Evolutionary conservation across 768 basidiomycete genomes (phyloP), one percentile per base, ranked within the genome.

Genomic region (Leccinum barrowsii): DNA sequence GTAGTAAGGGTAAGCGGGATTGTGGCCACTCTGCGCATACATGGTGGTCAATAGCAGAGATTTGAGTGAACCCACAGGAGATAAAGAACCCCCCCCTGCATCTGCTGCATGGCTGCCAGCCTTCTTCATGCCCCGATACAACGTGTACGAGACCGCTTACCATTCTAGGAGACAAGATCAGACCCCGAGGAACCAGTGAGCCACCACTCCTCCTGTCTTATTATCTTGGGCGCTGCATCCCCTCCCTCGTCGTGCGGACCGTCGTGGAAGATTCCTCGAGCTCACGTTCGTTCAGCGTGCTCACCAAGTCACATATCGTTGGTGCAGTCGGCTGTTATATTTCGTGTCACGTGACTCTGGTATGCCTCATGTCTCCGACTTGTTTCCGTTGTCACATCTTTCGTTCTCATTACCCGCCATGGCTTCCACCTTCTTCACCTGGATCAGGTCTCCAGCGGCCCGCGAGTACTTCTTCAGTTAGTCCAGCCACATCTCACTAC

Each of bases 391-490:
- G 26, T 50, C 32, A 3, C 15, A 6, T 28, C 15, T 11, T 35
- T 48, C 46, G 5, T 30, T 49, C 52, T 21, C 17, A 13, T 40
- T 30, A 34, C 52, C 64, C 64, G 46, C 54, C 68, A 93, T 94
- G 92, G 82, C 92, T 58, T 90, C 90, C 37, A 85, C 86, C 35
- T 94, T 97, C 78, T 79, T 89, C 71, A 81, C 84, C 67, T 98
- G 95, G 95, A 69, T 92, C 68, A 87, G 89, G 69, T 94, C 92
- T 50, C 95, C 95, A 53, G 92, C 92, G 49, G 91, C 92, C 19
- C 81, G 92, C 66, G 85, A 94, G 65, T 98, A 98, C 75, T 96
- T 98, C 78, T 90, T 97, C 78, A 97, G 95, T 93, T 61, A 62
- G 94, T 79, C 24, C 28, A 21, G n/a, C 5, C 5, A 34, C 12